A percentile compares a stretch with the other conserved stretches of the same genome.
phyloP scores from a whole-genome alignment of 1,284 basidiomycete genomes.

The Apiotrichum laibachii region DNA sequence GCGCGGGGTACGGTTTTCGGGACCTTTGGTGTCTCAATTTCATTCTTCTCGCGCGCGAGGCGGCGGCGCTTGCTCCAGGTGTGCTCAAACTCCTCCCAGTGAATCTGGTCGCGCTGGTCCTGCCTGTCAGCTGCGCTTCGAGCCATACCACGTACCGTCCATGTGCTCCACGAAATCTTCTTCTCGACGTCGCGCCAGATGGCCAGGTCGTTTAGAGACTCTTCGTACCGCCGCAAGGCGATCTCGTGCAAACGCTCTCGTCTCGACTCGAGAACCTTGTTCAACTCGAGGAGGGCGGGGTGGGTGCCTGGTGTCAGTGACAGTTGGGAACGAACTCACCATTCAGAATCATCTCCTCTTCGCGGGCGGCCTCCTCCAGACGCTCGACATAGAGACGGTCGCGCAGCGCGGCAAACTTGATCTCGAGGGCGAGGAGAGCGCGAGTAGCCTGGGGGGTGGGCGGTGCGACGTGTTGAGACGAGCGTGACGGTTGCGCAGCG shows the following conservation, averaged over 20 bases:
- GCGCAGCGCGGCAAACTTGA: slow-evolving; percentile 57
- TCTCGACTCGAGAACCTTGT: slow-evolving; percentile 43
- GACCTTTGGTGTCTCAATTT: slow-evolving; percentile 54
- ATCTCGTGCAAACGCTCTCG: slow-evolving; percentile 45
- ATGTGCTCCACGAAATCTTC: slow-evolving; percentile 54
- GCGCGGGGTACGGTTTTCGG: slow-evolving; percentile 42
- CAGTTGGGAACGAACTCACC: slow-evolving; percentile 40
- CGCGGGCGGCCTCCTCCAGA: slow-evolving; percentile 57
- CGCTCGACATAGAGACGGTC: slow-evolving; percentile 59
- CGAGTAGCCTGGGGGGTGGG: slow-evolving; percentile 55
- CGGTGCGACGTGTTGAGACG: slow-evolving; percentile 37
- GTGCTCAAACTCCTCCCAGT: slow-evolving; percentile 55
- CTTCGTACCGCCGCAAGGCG: slow-evolving; percentile 44
- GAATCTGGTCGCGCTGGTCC: slow-evolving; percentile 49
- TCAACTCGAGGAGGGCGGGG: slow-evolving; percentile 55
- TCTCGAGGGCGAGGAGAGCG: slow-evolving; percentile 57
- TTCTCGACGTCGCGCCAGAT: slow-evolving; percentile 49
- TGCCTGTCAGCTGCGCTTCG: slow-evolving; percentile 20
- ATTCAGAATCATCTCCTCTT: slow-evolving; percentile 56
- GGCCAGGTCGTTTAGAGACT: slow-evolving; percentile 51
- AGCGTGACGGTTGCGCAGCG: slow-evolving; percentile 3
- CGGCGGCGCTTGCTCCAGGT: slow-evolving; percentile 55
- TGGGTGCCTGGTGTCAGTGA: slow-evolving; percentile 51
- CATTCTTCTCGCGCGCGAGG: slow-evolving; percentile 57
- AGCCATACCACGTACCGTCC: slow-evolving; percentile 47